Evolutionary conservation across 495 filamentous ascomycete genomes (phyloP).

Genomic region (Penicillium cosmopolitanum): DNA sequence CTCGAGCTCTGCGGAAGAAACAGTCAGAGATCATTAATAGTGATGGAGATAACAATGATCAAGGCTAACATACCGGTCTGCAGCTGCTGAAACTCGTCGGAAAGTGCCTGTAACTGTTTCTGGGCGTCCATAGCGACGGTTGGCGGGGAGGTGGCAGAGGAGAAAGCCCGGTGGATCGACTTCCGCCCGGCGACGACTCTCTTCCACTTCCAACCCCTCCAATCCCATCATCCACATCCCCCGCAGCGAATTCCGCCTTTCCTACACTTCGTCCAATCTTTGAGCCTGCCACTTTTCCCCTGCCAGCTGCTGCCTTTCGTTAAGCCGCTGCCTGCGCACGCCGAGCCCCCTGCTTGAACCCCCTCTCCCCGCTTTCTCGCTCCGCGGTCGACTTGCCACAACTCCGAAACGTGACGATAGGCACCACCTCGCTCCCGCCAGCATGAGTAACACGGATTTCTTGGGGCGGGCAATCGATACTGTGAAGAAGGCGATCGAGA

Average conservation of each 20-base stretch:
- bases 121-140: constrained; percentile 56
- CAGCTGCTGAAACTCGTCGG: constrained; percentile 84
- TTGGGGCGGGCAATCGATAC: constrained; percentile 91
- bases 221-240: constrained; percentile 24
- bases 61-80: constrained; percentile 66
- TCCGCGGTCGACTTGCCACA: constrained; percentile 30
- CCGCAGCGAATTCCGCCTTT: constrained; percentile 7
- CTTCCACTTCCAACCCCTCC: constrained; percentile 21
- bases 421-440: constrained; percentile 21
- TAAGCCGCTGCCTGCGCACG: constrained; percentile 21
- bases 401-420: constrained; percentile 16
- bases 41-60: not conserved
- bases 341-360: constrained; percentile 15
- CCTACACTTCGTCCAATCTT: constrained; percentile 9
- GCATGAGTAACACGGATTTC: constrained; percentile 97
- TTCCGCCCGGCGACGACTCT: constrained; percentile 32
- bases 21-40: constrained; percentile 12
- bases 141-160: constrained; percentile 28
- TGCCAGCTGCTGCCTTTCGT: constrained; percentile 10
- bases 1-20: constrained; percentile 67
- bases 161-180: constrained; percentile 25
- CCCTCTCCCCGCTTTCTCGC: constrained; percentile 33
- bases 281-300: not conserved
- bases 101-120: constrained; percentile 75
- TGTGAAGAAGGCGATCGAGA: constrained; percentile 96